Evolutionary conservation across 352 stramenopile species (phyloP), one percentile per base, ranked within the genome.

Genomic region (Phytophthora pluvialis): DNA sequence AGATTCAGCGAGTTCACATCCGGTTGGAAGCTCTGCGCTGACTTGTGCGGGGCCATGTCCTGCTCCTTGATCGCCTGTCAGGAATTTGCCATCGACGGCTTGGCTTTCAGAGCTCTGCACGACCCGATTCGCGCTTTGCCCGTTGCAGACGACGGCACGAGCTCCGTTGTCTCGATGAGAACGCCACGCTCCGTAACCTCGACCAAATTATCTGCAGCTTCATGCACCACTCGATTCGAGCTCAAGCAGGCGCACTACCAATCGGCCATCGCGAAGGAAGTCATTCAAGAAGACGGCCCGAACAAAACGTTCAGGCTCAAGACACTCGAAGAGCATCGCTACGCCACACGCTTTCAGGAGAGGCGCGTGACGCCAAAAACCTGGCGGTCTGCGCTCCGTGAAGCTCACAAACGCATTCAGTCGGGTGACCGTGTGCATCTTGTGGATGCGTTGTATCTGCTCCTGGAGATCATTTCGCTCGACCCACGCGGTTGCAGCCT

Each of bases 281-380:
- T 18, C 6, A 49, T 69, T 50, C 15, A 45, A 38, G 60, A 70
- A 48, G 29, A 61, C 12, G 32, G 10, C 9, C 13, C 12, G 7
- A 40, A 25, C 18, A 33, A 36, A 15, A 57, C 61, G 9, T 72
- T 86, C 25, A 67, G 53, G 26, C 69, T 90, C 21, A 75, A 85
- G 43, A 88, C 79, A 4, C 54, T 89, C 4, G 79, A 83, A 39
- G 81, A 90, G 29, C 75, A 89, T 68, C 77, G 73, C 5, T 78
- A 73, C 21, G 67, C 70, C 7, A 85, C 75, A 10, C 79, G 81
- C 2, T 88, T 88, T 46, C 65, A 86, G 42, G 15, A 71, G 12
- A 88, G 86, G 12, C 53, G 49, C 0, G 77, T 89, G 21, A 88
- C 75, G 0, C 4, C n/a, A 1, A 64, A 60, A 47, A 89, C 77